Base-by-base conservation (phyloP, 2,329 filamentous ascomycete genomes). In the Pezicula rhizophila region DNA sequence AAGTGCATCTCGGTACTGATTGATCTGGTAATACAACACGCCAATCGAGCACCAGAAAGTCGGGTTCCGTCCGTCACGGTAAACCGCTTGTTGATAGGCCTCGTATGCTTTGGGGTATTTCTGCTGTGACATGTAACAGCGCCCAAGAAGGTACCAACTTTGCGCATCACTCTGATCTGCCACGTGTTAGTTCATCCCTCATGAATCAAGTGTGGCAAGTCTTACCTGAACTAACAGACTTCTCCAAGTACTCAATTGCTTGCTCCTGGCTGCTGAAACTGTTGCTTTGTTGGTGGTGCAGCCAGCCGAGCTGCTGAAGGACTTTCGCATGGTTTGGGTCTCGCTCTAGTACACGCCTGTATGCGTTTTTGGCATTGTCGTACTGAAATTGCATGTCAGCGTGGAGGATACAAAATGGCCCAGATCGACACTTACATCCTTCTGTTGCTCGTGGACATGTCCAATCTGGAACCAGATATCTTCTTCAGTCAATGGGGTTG, bases 381-480 rank as follows among this genome's bases (percentile, higher is more conserved):
- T 95, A 96, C 90, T 96, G 54, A 33, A 49, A 50, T 46, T 18
- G 37, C 28, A 57, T 50, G 54, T 71, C 46, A 71, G 63, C 47
- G 26, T 43, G 44, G 34, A 8, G n/a, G 42, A 14, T 46, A 38
- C 5, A 43, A 37, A 46, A 12, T 40, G 5, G 34, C 10, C 12
- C 8, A 45, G 47, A 17, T 11, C n/a, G 42, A 34, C 39, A 77
- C 89, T 72, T 76, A 96, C 91, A 63, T 99, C 93, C 77, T 97
- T 97, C 69, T 97, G 92, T 64, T 97, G 93, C 66, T 99, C 93
- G 63, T 99, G 91, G 44, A 99, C 93, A 67, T 99, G 93, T 23
- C 93, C 93, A 64, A 99, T 97, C 69, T 99, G 93, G 74, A 99
- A 99, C 92, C 92, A 97, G 52, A 99, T 99, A 61, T 99, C 93